phyloP scores from a whole-genome alignment of 2,329 filamentous ascomycete species.

The Hortaea werneckii region DNA sequence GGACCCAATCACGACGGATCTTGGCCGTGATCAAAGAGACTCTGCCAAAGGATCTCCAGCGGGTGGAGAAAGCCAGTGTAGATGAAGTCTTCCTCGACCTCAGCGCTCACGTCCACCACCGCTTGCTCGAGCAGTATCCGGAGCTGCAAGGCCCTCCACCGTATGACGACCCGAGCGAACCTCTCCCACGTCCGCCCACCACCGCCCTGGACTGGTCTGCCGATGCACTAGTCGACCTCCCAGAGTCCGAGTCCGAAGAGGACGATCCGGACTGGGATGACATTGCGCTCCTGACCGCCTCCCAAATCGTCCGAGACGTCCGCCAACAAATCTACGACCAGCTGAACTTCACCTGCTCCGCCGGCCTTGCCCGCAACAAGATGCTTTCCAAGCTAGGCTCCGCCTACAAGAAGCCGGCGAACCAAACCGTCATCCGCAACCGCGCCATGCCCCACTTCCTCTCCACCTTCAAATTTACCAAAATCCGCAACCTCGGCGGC shows the following conservation, averaged over 20 bases:
- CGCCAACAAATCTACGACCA: conserved; percentile 57
- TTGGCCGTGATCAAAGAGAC: conserved; percentile 65
- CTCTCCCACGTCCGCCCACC: conserved; percentile 60
- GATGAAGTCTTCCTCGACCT: conserved; percentile 95
- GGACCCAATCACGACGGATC: conserved; percentile 74
- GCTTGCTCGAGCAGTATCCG: conserved; percentile 66
- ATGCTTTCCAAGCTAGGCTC: conserved; percentile 92
- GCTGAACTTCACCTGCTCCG: conserved; percentile 84
- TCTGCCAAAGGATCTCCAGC: conserved; percentile 55
- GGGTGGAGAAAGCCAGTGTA: conserved; percentile 85
- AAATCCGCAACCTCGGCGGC: conserved; percentile 88
- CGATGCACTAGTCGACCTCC: conserved; percentile 72
- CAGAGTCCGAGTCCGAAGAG: conserved; percentile 60
- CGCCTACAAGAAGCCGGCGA: conserved; percentile 83
- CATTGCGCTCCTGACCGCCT: conserved; percentile 73
- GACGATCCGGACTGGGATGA: conserved; percentile 95
- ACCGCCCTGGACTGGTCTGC: conserved; percentile 73
- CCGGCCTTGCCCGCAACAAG: conserved; percentile 81
- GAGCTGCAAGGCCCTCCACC: conserved; percentile 59
- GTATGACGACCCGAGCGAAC: conserved; percentile 58
- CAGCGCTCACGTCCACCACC: conserved; percentile 68
- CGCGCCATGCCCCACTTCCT: conserved; percentile 73
- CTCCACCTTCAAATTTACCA: conserved; percentile 79
- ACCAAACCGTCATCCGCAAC: conserved; percentile 87
- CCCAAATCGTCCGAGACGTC: conserved; percentile 74